Base-by-base conservation (phyloP, 169 alveolate species). In the Cryptosporidium meleagridis region DNA sequence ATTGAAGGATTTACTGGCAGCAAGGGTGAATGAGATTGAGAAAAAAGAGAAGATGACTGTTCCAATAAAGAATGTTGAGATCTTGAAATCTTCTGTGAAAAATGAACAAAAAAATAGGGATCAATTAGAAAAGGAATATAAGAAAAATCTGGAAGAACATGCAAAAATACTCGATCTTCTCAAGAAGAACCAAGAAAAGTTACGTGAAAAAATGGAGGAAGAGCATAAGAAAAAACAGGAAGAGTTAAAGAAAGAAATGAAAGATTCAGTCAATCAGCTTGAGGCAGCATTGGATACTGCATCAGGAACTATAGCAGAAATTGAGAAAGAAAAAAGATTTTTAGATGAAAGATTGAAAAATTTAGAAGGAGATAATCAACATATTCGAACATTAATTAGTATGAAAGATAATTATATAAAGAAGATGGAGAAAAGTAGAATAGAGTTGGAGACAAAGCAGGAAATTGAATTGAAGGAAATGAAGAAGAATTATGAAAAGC, bases 351-450 rank as follows among this genome's bases (percentile, higher is more conserved):
- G 70, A 37, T 45, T 80, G 44, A 80, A 62, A 29, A 23, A 23
- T 18, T 29, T 80, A 35, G 89, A 80, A 7, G 68, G 31, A 14
- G 89, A 80, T 45, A 80, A 80, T 29, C 62, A 80, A 48, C 73
- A 62, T 8, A 80, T 80, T 37, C 12, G 89, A 33, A 33, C 75
- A 18, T 41, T 80, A 31, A 80, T 80, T 33, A 62, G 45, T 29
- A 80, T 80, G 89, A 80, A 65, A 45, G 89, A 80, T 62, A 80
- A 80, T 31, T 80, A 80, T 62, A 80, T 80, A n/a, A 80, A 80
- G 14, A 65, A 80, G 65, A 62, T 80, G 39, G 89, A 80, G 29
- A 80, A 80, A 33, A 67, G 29, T 18, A 69, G 75, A 10, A 29
- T 80, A 1, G 89, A 80, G 75, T 29, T 65, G 23, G 89, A 80